These are phyloP conservation scores for Geotrichum europaeum DNA, from an alignment of 1,139 yeast genomes.

Conservation along the genomic window DNA sequence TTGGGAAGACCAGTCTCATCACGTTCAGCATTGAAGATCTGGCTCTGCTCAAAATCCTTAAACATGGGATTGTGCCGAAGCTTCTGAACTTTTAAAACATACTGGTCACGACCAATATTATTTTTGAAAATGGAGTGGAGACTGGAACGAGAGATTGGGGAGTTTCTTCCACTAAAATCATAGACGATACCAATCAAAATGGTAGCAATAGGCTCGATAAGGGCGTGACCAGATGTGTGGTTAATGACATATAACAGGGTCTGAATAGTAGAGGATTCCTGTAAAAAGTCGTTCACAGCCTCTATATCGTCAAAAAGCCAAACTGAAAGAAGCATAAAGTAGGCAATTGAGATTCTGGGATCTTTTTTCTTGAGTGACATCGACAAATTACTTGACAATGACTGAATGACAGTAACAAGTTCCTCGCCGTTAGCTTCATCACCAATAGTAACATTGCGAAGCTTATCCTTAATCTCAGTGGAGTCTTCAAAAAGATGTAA, in stretches of 20 bases:
- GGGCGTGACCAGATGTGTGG: slow-evolving; percentile 49
- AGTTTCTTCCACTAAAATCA: slow-evolving; percentile 67
- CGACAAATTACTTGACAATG: slow-evolving; percentile 68
- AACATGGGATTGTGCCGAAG: slow-evolving; percentile 57
- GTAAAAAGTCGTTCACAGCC: slow-evolving; percentile 72
- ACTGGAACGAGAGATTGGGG: slow-evolving; percentile 66
- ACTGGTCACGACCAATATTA: slow-evolving; percentile 77
- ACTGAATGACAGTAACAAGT: slow-evolving; percentile 66
- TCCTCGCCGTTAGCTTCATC: slow-evolving; percentile 63
- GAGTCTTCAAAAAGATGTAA: slow-evolving; percentile 56
- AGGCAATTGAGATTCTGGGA: slow-evolving; percentile 72
- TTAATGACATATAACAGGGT: slow-evolving; percentile 64
- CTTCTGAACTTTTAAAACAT: slow-evolving; percentile 64
- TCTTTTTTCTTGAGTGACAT: slow-evolving; percentile 61
- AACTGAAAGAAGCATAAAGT: slow-evolving; percentile 62
- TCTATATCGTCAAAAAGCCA: slow-evolving; percentile 76
- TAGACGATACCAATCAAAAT: slow-evolving; percentile 70
- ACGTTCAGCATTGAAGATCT: slow-evolving; percentile 43
- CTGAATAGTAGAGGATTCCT: slow-evolving; percentile 59
- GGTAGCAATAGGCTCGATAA: slow-evolving; percentile 72
- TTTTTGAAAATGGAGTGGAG: slow-evolving; percentile 57
- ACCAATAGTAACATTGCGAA: slow-evolving; percentile 59
- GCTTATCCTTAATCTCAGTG: slow-evolving; percentile 44
- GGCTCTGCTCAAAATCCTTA: slow-evolving; percentile 47
- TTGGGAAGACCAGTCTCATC: slow-evolving; percentile 86